A percentile compares a stretch with the other conserved stretches of the same genome.
phyloP scores from a whole-genome alignment of 2,329 filamentous ascomycete species.

The Fusarium virguliforme region DNA sequence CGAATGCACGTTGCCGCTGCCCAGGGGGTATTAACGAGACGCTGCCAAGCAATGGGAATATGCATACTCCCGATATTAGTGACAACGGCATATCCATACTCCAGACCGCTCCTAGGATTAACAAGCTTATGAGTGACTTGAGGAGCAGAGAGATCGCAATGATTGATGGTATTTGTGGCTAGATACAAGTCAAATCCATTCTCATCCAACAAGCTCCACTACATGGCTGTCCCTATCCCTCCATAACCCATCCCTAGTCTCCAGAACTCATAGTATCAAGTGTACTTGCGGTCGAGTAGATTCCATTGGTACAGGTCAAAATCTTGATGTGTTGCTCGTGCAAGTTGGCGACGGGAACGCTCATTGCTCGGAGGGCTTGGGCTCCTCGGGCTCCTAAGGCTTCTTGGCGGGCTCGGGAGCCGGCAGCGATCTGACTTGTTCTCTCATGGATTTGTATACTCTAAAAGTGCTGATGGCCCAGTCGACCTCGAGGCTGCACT shows the following conservation, averaged over 20 bases:
- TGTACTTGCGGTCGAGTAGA: too few species aligned
- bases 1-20: not conserved
- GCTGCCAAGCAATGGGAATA: not conserved
- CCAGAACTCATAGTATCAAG: not conserved
- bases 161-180: not conserved
- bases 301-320: not conserved
- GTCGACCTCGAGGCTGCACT: slow-evolving; percentile 20
- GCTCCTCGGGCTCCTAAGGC: too few species aligned
- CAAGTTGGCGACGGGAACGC: not conserved
- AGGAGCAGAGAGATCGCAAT: not conserved
- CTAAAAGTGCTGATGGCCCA: slow-evolving; percentile 14
- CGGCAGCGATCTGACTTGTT: not conserved
- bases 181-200: not conserved
- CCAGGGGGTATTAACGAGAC: not conserved
- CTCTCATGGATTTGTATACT: slow-evolving; percentile 12
- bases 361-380: not conserved
- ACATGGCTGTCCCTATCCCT: not conserved
- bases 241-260: not conserved
- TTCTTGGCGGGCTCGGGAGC: too few species aligned
- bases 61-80: not conserved
- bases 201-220: too few species aligned
- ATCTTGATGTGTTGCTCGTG: not conserved
- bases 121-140: not conserved
- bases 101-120: too few species aligned
- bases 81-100: not conserved